Percentiles rank a stretch among this genome's conserved stretches.
These are phyloP conservation scores for Penicillium sp. DNA, from an alignment of 2,329 filamentous ascomycete species.

Conservation along the genomic window DNA sequence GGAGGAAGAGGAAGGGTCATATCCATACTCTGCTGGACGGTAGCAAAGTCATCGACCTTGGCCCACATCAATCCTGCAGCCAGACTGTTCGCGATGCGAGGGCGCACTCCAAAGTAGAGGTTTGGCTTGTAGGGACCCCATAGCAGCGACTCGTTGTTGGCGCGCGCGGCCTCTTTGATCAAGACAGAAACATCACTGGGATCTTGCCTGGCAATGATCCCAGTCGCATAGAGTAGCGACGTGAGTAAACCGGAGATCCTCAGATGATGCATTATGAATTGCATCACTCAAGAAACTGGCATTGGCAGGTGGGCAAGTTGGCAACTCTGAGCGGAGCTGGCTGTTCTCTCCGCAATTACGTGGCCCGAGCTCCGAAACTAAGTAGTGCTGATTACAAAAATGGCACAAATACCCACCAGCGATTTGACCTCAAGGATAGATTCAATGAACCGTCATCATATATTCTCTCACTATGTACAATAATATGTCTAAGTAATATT, in stretches of 20 bases:
- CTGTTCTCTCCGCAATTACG: conserved; percentile 38
- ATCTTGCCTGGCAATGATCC: conserved; percentile 33
- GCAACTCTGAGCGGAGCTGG: conserved; percentile 21
- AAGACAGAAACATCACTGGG: conserved; percentile 40
- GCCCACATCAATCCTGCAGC: conserved; percentile 87
- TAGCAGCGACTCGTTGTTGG: conserved; percentile 79
- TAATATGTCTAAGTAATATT: conserved; percentile 1
- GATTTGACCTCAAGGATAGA: conserved; percentile 8
- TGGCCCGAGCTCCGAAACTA: conserved; percentile 36
- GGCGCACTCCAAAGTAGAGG: conserved; percentile 88
- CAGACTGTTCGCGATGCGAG: conserved; percentile 78
- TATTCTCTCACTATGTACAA: too few species aligned
- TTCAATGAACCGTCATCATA: background rate
- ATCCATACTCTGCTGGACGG: conserved; percentile 75
- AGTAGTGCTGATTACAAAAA: background rate
- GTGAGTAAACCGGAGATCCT: conserved; percentile 33
- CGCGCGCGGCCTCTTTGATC: conserved; percentile 47
- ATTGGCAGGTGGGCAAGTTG: conserved; percentile 29
- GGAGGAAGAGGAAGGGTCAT: background rate
- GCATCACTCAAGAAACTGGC: conserved; percentile 25
- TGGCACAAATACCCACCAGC: background rate
- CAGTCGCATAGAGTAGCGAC: conserved; percentile 35
- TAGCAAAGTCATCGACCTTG: conserved; percentile 75
- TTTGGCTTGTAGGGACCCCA: conserved; percentile 97
- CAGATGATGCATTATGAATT: conserved; percentile 39